These are phyloP conservation scores for Scenedesmus sp. DNA, from an alignment of 163 green algal genomes.

Conservation along the genomic window DNA sequence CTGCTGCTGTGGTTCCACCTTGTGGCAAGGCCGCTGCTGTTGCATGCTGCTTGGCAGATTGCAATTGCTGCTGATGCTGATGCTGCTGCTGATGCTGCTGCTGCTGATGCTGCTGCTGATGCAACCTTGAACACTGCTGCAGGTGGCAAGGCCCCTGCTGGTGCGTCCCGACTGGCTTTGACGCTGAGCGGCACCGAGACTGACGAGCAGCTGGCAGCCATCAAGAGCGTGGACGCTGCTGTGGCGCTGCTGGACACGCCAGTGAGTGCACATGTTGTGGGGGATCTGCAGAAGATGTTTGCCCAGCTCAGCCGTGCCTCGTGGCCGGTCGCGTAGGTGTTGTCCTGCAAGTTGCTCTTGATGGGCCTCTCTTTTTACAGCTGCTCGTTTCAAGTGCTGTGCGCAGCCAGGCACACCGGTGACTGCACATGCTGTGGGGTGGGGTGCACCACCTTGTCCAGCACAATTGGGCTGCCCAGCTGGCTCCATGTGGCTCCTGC, in stretches of 20 bases:
- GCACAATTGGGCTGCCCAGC: too few relatives aligned
- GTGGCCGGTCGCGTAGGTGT: too few relatives aligned
- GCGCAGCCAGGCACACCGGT: too few relatives aligned
- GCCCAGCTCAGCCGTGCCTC: too few relatives aligned
- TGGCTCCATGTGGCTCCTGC: too few relatives aligned
- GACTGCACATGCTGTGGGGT: too few relatives aligned
- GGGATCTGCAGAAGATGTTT: too few relatives aligned
- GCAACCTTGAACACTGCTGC: too few relatives aligned
- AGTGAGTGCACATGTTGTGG: not conserved
- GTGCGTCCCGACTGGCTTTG: conserved; percentile 84
- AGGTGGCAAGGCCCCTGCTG: conserved; percentile 58
- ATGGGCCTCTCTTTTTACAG: too few relatives aligned
- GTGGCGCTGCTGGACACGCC: conserved; percentile 41
- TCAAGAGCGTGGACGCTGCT: conserved; percentile 69
- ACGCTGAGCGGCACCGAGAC: conserved; percentile 91
- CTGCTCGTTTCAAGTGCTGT: too few relatives aligned
- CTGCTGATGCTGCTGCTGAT: not conserved
- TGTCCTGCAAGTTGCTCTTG: too few relatives aligned
- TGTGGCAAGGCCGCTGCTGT: not conserved
- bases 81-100: not conserved
- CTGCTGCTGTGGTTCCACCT: not conserved
- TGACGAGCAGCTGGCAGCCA: conserved; percentile 79
- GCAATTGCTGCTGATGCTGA: not conserved
- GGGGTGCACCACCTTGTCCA: too few relatives aligned
- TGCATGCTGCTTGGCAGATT: not conserved